phyloP scores from a whole-genome alignment of 148 eudicot genomes.

The Silene conica region DNA sequence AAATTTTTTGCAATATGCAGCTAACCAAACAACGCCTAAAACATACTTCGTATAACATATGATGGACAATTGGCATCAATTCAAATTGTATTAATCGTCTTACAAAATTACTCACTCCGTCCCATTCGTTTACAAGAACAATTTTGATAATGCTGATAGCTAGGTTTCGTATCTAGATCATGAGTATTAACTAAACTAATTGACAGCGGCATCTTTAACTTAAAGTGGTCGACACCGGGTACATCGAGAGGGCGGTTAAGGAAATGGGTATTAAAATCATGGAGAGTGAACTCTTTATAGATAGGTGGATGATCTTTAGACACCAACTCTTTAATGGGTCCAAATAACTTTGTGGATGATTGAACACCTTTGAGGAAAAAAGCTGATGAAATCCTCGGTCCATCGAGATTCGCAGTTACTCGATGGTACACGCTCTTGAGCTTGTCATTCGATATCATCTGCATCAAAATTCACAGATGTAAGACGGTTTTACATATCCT shows the following conservation, averaged over 20 bases:
- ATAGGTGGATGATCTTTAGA: conserved; percentile 32
- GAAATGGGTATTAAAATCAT: conserved; percentile 20
- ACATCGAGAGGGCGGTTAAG: conserved; percentile 15
- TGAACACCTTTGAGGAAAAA: conserved; percentile 23
- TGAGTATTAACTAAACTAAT: too few species aligned
- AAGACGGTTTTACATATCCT: too few species aligned
- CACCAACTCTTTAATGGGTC: conserved; percentile 42
- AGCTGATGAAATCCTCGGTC: conserved; percentile 44
- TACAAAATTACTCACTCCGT: too few species aligned
- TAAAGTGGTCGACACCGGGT: conserved; percentile 16
- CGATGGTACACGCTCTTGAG: conserved; percentile 35
- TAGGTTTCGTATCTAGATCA: too few species aligned
- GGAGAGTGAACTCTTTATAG: conserved; percentile 24
- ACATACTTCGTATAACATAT: too few species aligned
- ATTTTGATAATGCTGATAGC: too few species aligned
- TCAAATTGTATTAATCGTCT: too few species aligned
- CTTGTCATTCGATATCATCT: conserved; percentile 33
- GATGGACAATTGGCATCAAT: too few species aligned
- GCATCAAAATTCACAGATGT: background rate
- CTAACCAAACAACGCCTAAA: too few species aligned
- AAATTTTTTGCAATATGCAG: too few species aligned
- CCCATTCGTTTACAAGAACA: too few species aligned
- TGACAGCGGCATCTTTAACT: background rate
- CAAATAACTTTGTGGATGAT: conserved; percentile 21
- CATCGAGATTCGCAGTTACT: conserved; percentile 25